phyloP scores from a whole-genome alignment of 1,284 basidiomycete genomes.

The Sanghuangporus weigelae region DNA sequence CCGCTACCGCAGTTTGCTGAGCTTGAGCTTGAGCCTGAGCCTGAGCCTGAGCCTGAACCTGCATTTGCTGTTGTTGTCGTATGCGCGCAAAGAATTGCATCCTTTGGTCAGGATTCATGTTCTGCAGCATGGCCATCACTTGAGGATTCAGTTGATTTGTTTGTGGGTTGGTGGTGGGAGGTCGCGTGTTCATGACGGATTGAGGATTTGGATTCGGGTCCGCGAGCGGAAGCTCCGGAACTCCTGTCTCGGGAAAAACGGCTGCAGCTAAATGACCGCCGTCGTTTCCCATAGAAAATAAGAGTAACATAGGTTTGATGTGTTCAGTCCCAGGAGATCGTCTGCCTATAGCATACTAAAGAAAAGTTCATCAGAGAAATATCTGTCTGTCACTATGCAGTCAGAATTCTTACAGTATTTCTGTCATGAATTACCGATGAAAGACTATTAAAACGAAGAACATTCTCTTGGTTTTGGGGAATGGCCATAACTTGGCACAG shows the following conservation, averaged over 20 bases:
- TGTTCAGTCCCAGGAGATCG: slow-evolving; percentile 46
- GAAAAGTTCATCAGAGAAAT: not conserved
- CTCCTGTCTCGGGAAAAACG: slow-evolving; percentile 49
- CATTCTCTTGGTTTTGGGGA: slow-evolving; percentile 30
- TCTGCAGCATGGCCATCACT: not conserved
- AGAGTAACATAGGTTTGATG: slow-evolving; percentile 40
- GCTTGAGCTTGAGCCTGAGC: not conserved
- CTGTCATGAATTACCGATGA: not conserved
- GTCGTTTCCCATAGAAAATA: slow-evolving; percentile 38
- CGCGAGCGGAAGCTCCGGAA: slow-evolving; percentile 45
- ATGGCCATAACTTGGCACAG: slow-evolving; percentile 21
- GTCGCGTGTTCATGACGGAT: no score
- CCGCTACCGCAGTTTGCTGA: not conserved
- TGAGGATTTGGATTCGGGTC: not conserved
- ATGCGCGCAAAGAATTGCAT: not conserved
- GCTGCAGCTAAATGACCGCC: slow-evolving; percentile 37
- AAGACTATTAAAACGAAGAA: slow-evolving; percentile 29
- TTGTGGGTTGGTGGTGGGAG: no score
- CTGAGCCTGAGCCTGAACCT: not conserved
- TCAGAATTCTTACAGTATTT: not conserved
- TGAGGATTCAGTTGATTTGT: not conserved
- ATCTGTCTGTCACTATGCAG: not conserved
- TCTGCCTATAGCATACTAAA: slow-evolving; percentile 49
- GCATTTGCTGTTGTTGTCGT: not conserved
- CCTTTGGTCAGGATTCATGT: not conserved